A percentile compares a stretch with the other conserved stretches of the same genome.
Conservation (phyloP, 495 filamentous ascomycete species). For the Penicillium goetzii region DNA sequence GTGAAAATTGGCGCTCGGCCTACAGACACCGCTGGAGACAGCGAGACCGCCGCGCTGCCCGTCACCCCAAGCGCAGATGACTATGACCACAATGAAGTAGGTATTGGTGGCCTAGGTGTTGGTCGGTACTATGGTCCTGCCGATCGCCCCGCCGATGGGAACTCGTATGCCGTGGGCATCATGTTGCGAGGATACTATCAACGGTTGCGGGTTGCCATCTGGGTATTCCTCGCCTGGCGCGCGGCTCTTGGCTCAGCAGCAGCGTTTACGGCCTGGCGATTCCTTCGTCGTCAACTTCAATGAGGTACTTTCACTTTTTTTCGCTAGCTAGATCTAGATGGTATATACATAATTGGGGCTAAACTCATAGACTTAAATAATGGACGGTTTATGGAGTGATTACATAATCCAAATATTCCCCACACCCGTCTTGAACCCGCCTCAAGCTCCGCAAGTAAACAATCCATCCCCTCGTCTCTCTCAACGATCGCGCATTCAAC, state of each 20-base stretch:
- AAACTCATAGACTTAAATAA: neutral
- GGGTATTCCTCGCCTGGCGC: conserved; percentile 50
- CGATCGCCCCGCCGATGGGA: conserved; percentile 32
- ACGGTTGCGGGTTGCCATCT: conserved; percentile 62
- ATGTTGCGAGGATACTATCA: conserved; percentile 75
- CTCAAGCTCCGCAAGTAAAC: conserved; percentile 20
- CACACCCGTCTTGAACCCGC: neutral
- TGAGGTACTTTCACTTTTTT: neutral
- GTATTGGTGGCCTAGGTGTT: conserved; percentile 51
- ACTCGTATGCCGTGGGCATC: conserved; percentile 57
- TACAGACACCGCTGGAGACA: conserved; percentile 48
- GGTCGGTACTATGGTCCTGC: conserved; percentile 47
- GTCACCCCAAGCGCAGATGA: conserved; percentile 29
- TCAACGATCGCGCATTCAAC: neutral
- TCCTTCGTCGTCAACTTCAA: conserved; percentile 28
- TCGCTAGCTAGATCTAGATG: conserved; percentile 7
- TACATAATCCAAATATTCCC: conserved; percentile 6
- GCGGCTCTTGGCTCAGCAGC: conserved; percentile 38
- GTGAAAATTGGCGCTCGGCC: conserved; percentile 43
- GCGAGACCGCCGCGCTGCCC: conserved; percentile 46
- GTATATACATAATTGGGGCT: conserved; percentile 8
- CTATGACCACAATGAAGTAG: conserved; percentile 47
- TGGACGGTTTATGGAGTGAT: neutral
- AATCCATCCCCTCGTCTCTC: conserved; percentile 16
- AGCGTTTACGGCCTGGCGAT: conserved; percentile 37